Evolutionary conservation across 495 filamentous ascomycete species (phyloP).

Genomic region (Choiromyces venosus): DNA sequence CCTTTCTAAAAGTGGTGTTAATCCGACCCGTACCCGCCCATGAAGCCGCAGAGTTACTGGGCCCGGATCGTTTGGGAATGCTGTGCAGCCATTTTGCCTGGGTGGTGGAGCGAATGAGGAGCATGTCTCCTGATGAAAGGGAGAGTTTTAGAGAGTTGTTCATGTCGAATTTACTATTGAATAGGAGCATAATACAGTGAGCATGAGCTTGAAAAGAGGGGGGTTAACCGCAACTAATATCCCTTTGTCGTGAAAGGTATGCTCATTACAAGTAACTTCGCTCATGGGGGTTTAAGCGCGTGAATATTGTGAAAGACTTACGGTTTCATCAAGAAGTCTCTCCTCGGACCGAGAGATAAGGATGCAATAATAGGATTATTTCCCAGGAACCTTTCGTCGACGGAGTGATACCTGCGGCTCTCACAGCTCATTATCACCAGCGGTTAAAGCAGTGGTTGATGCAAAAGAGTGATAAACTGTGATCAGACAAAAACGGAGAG

Average conservation of each 20-base stretch:
- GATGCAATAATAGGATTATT: conserved; percentile 63
- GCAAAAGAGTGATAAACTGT: neutral
- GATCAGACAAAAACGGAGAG: neutral
- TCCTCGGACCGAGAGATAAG: conserved; percentile 58
- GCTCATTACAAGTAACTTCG: conserved; percentile 43
- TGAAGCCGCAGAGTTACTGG: conserved; percentile 42
- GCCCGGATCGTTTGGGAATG: conserved; percentile 63
- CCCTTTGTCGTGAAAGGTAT: conserved; percentile 19
- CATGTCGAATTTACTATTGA: conserved; percentile 6
- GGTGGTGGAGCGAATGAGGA: conserved; percentile 64
- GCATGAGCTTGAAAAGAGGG: neutral
- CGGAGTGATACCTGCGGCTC: conserved; percentile 50
- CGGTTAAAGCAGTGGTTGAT: neutral
- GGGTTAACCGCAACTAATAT: conserved; percentile 12
- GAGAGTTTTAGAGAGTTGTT: conserved; percentile 53
- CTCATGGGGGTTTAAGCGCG: neutral
- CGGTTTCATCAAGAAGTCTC: conserved; percentile 68
- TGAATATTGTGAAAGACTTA: neutral
- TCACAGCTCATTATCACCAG: neutral
- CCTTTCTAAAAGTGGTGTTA: conserved; percentile 69
- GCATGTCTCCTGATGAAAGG: conserved; percentile 62
- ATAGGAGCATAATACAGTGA: neutral
- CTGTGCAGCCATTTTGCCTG: conserved; percentile 68
- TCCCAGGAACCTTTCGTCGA: conserved; percentile 70
- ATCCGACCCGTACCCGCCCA: conserved; percentile 56